These are phyloP conservation scores for Saccharomyces cerevisiae DNA, from an alignment of 805 yeast genomes.

Conservation along the genomic window DNA sequence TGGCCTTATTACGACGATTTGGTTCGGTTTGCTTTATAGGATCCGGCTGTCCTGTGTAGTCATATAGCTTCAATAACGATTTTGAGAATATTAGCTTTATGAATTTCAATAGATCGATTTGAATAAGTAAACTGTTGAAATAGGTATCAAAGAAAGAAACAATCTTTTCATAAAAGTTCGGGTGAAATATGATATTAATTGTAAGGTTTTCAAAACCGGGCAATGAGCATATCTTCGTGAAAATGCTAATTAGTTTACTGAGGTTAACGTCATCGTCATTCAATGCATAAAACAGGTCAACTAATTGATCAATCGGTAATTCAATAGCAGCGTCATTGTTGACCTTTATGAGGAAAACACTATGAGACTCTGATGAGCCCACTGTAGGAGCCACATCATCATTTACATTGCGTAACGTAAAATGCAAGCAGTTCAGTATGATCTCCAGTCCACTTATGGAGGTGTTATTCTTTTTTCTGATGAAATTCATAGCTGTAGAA, in stretches of 20 bases:
- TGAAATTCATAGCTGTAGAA: slow-evolving; percentile 1
- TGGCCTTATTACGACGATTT: neutral
- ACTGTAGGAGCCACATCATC: neutral
- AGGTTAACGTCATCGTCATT: slow-evolving; percentile 20
- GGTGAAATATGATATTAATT: slow-evolving; percentile 11
- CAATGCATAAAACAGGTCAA: slow-evolving; percentile 16
- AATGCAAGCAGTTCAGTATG: slow-evolving; percentile 17
- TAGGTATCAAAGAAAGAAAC: slow-evolving; percentile 22
- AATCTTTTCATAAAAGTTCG: slow-evolving; percentile 14
- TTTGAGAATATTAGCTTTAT: slow-evolving; percentile 22
- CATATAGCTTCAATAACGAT: slow-evolving; percentile 8
- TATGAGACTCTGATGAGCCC: neutral
- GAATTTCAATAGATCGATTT: slow-evolving; percentile 29
- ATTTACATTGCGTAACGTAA: slow-evolving; percentile 13
- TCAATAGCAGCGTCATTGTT: neutral
- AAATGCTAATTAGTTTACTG: slow-evolving; percentile 21
- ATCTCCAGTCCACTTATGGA: slow-evolving; percentile 15
- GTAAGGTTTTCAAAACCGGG: slow-evolving; percentile 15
- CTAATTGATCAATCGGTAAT: slow-evolving; percentile 5
- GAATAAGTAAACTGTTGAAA: slow-evolving; percentile 27
- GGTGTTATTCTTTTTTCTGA: slow-evolving; percentile 10
- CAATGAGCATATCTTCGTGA: slow-evolving; percentile 21
- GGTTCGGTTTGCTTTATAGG: neutral
- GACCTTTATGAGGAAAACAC: neutral
- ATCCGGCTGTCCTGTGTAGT: neutral